Conservation (phyloP, 2,329 filamentous ascomycete genomes). For the Penicillium sp. region DNA sequence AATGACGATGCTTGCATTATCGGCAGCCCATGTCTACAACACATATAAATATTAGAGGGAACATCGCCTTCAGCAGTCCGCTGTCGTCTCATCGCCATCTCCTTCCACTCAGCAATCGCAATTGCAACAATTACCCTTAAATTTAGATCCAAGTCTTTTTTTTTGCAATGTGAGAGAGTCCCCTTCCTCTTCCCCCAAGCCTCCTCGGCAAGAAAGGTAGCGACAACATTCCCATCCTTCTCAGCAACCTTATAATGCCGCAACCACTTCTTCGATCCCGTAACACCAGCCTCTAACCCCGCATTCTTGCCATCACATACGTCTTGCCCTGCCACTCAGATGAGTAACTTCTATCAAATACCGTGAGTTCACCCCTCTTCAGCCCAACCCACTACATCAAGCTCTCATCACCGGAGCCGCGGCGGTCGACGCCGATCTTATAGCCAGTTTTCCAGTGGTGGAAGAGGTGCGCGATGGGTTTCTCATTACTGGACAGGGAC, state of each 20-base stretch:
- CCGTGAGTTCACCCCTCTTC: background rate
- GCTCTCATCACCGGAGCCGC: background rate
- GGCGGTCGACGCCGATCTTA: background rate
- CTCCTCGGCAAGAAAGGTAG: background rate
- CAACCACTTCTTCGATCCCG: background rate
- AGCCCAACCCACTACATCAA: background rate
- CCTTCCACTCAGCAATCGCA: background rate
- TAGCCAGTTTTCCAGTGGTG: background rate
- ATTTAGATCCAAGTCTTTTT: background rate
- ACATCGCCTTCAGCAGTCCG: background rate
- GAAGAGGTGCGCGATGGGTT: background rate
- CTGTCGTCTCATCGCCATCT: background rate
- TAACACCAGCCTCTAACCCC: no score
- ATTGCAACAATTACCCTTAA: background rate
- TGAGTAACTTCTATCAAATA: background rate
- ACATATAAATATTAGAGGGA: background rate
- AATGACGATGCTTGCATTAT: no score
- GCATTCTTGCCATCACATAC: background rate
- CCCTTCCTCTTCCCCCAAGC: background rate
- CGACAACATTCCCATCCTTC: background rate
- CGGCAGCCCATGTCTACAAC: no score
- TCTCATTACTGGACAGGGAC: background rate
- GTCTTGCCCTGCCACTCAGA: background rate
- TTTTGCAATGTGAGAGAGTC: background rate
- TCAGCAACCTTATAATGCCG: background rate